phyloP scores from a whole-genome alignment of 305 asterid genomes.

The Fraxinus albicans region DNA sequence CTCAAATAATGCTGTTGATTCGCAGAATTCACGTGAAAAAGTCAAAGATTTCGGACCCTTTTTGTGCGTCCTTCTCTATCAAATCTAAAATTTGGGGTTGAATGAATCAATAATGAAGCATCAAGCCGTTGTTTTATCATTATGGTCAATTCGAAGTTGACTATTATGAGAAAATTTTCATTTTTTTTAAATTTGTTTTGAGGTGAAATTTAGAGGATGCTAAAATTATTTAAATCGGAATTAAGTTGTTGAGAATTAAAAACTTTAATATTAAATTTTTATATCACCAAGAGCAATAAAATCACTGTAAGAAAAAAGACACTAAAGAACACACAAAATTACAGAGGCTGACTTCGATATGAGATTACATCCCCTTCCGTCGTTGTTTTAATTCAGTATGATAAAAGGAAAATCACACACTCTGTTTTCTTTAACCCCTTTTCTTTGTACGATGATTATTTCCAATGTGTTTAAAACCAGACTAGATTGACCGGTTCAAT shows the following conservation, averaged over 20 bases:
- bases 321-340: not conserved
- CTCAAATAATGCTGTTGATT: slow-evolving; percentile 20
- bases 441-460: too few species aligned
- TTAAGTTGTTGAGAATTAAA: not conserved
- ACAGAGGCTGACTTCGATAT: too few species aligned
- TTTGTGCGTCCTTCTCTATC: slow-evolving; percentile 8
- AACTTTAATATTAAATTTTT: not conserved
- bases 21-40: slow-evolving; percentile 2
- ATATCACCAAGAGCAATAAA: not conserved
- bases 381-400: too few species aligned
- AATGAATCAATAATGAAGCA: not conserved
- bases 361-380: not conserved
- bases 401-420: too few species aligned
- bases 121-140: not conserved
- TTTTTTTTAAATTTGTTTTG: not conserved
- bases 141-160: not conserved
- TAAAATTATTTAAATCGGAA: not conserved
- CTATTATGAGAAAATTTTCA: not conserved
- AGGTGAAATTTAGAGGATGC: not conserved
- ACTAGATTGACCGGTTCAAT: too few species aligned
- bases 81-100: slow-evolving; percentile 17
- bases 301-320: not conserved
- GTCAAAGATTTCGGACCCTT: not conserved
- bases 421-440: too few species aligned
- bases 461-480: too few species aligned